Evolutionary conservation across 768 basidiomycete species (phyloP).

Genomic region (Rhodotorula graminis): DNA sequence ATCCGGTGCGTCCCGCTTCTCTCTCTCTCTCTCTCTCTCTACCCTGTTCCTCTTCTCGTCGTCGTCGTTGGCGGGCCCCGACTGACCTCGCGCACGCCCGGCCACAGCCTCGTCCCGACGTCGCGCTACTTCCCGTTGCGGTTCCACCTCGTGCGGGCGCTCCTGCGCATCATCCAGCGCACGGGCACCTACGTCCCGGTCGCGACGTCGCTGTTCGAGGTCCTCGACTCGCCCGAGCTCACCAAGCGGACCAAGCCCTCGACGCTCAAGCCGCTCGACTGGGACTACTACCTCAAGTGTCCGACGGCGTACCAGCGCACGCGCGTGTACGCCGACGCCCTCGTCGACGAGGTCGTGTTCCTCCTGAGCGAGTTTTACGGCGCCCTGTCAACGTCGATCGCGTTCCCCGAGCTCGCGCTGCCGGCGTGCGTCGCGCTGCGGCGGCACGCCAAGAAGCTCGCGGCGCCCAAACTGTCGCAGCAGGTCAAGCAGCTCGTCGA

Average conservation of each 20-base stretch:
- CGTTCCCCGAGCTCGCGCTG: conserved; percentile 86
- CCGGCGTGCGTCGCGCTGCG: conserved; percentile 69
- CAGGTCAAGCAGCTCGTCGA: conserved; percentile 72
- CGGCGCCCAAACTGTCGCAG: conserved; percentile 47
- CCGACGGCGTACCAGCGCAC: conserved; percentile 86
- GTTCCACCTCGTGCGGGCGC: conserved; percentile 81
- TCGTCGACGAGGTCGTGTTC: conserved; percentile 75
- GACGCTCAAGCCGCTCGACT: conserved; percentile 80
- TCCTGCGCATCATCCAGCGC: conserved; percentile 76
- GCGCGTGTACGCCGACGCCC: conserved; percentile 71
- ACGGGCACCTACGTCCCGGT: conserved; percentile 83
- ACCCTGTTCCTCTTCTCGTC: no score
- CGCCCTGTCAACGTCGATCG: conserved; percentile 71
- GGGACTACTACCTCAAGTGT: conserved; percentile 77
- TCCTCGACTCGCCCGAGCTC: conserved; percentile 69
- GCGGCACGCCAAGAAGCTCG: conserved; percentile 64
- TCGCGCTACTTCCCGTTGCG: conserved; percentile 91
- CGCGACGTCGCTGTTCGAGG: conserved; percentile 76
- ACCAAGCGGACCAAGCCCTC: conserved; percentile 71
- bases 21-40: no score
- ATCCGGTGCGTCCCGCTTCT: conserved; percentile 64
- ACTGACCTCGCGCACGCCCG: no score
- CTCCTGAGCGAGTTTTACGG: conserved; percentile 77
- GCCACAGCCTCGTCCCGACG: conserved; percentile 62
- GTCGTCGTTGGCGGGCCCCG: no score